Percentiles rank a stretch among this genome's conserved stretches.
Conservation (phyloP, 2,329 filamentous ascomycete genomes). For the Colletotrichum navitas region DNA sequence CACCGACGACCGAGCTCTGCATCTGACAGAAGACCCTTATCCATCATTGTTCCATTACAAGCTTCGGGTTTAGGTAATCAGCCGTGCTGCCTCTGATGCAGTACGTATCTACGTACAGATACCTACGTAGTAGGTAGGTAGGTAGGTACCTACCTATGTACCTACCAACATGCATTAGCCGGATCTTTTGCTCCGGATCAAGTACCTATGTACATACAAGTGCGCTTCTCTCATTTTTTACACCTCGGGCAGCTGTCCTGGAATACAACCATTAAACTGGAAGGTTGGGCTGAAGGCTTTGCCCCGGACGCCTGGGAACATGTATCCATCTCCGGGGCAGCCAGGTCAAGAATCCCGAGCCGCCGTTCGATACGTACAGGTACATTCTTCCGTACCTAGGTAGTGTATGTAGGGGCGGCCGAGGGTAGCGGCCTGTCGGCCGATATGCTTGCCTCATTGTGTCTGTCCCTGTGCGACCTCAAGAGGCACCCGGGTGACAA, state of each 20-base stretch:
- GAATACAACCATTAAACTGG: constrained; percentile 7
- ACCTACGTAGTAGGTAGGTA: no score
- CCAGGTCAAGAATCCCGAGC: constrained; percentile 11
- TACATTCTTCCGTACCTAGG: no score
- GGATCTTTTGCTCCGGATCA: constrained; percentile 33
- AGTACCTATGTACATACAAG: not conserved
- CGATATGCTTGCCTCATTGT: no score
- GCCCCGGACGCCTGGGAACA: constrained; percentile 1
- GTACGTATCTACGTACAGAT: not conserved
- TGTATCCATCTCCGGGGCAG: not conserved
- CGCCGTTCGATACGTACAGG: not conserved
- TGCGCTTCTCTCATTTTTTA: not conserved
- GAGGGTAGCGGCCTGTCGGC: no score
- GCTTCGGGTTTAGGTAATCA: constrained; percentile 8
- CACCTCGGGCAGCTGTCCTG: not conserved
- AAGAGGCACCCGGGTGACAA: no score
- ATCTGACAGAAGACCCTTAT: constrained; percentile 17
- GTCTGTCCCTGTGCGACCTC: no score
- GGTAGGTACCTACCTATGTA: no score
- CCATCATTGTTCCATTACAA: constrained; percentile 1
- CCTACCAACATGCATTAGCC: constrained; percentile 12
- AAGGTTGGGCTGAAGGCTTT: not conserved
- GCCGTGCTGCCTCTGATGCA: not conserved
- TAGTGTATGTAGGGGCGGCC: no score
- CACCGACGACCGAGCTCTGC: constrained; percentile 17